Base-by-base conservation (phyloP, 2,329 filamentous ascomycete genomes). In the Remersonia thermophila region DNA sequence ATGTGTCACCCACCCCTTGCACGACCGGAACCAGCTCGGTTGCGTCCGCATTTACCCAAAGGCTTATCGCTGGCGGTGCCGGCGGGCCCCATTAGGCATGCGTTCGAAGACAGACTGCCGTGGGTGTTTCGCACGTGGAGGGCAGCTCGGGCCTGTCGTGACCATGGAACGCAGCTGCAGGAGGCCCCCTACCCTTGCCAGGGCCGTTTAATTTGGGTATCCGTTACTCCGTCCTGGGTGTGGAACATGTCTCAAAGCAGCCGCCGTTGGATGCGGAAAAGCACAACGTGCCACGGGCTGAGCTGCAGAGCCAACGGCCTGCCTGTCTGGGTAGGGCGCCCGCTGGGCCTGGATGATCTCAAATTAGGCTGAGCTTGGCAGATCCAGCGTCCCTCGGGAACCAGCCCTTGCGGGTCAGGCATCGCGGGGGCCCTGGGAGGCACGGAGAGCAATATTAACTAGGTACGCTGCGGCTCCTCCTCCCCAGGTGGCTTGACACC, bases 11-110 rank as follows among this genome's bases (percentile, higher is more conserved):
- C n/a, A n/a, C n/a, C n/a, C n/a, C n/a, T n/a, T n/a, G n/a, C n/a
- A n/a, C n/a, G n/a, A n/a, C n/a, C n/a, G n/a, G n/a, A n/a, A n/a
- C n/a, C n/a, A n/a, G n/a, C n/a, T 12, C 11, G 27, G 40, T 42
- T 35, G 42, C 42, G 41, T 40, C 38, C 42, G 40, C 49, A 47
- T 48, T 49, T 45, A 48, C 45, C 47, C 45, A 49, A 36, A 45
- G 27, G 39, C 46, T 45, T 47, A 42, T 48, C 43, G 28, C 38
- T 38, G 28, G 39, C 27, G 29, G 27, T 36, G 44, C 46, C 45
- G 42, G 37, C 18, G 8, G 18, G 30, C 17, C 38, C 34, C 39
- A 47, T 49, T 48, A 44, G 45, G 26, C 35, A 26, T 36, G 17
- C 14, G 32, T 30, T n/a, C 20, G 20, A 23, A 23, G 9, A 9